A percentile compares a stretch with the other conserved stretches of the same genome.
Evolutionary conservation across 1,139 yeast species (phyloP).

Genomic region (Suhomyces taliae): DNA sequence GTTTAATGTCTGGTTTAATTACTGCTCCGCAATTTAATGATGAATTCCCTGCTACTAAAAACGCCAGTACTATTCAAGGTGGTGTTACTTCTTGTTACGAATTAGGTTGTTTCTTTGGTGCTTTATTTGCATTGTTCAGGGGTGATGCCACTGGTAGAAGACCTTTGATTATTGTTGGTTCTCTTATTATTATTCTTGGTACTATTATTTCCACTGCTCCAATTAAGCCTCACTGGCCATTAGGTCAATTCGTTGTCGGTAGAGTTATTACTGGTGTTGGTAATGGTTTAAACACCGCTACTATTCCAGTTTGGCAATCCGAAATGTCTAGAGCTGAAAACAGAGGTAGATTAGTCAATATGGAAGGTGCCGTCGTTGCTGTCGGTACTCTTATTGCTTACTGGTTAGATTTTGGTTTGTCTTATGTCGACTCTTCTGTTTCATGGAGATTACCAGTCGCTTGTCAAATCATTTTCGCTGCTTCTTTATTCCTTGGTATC

Average conservation of each 20-base stretch:
- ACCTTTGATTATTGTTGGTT: conserved; percentile 58
- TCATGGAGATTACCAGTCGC: conserved; percentile 40
- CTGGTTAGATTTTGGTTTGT: conserved; percentile 75
- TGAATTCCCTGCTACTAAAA: conserved; percentile 56
- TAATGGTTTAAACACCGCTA: conserved; percentile 75
- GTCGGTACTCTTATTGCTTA: conserved; percentile 72
- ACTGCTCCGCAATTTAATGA: conserved; percentile 58
- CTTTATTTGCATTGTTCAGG: conserved; percentile 57
- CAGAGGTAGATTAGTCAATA: conserved; percentile 69
- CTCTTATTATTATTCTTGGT: conserved; percentile 61
- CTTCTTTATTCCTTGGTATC: conserved; percentile 36
- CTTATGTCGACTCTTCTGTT: conserved; percentile 54
- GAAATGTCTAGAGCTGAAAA: conserved; percentile 71
- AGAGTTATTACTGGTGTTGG: conserved; percentile 80
- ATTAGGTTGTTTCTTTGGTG: conserved; percentile 77
- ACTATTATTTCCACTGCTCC: conserved; percentile 63
- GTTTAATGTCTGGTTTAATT: conserved; percentile 72
- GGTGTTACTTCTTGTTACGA: conserved; percentile 73
- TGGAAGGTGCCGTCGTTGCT: conserved; percentile 72
- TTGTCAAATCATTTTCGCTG: conserved; percentile 41
- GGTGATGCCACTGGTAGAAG: conserved; percentile 73
- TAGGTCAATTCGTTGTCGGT: conserved; percentile 72
- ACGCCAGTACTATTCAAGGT: conserved; percentile 50
- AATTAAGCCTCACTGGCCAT: conserved; percentile 45
- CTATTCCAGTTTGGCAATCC: conserved; percentile 81